phyloP scores from a whole-genome alignment of 768 basidiomycete species.

The Ramaria sp. region DNA sequence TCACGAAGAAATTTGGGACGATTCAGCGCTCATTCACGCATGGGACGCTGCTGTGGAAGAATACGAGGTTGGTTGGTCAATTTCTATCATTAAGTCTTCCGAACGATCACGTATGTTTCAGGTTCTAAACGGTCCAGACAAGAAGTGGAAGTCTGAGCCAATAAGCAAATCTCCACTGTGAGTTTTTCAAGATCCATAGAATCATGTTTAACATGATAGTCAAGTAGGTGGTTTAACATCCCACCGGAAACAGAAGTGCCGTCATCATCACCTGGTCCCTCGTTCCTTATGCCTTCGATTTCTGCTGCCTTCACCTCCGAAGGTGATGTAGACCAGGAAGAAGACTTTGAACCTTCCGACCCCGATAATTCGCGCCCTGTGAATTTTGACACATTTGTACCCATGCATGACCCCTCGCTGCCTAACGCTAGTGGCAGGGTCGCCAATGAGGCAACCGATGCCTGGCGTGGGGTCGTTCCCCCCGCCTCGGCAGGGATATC shows the following conservation, averaged over 20 bases:
- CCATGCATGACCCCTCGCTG: conserved; percentile 57
- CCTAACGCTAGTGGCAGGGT: conserved; percentile 9
- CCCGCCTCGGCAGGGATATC: conserved; percentile 22
- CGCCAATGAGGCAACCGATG: neutral
- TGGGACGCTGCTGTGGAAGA: conserved; percentile 82
- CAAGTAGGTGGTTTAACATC: conserved; percentile 66
- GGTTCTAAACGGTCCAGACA: conserved; percentile 57
- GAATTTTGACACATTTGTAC: conserved; percentile 62
- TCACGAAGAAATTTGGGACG: conserved; percentile 77
- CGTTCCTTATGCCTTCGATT: conserved; percentile 2
- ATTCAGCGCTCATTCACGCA: conserved; percentile 70
- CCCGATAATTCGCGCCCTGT: conserved; percentile 45
- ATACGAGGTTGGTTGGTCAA: conserved; percentile 40
- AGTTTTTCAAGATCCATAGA: conserved; percentile 17
- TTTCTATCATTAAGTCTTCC: neutral
- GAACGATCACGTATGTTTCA: conserved; percentile 13
- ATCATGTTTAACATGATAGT: neutral
- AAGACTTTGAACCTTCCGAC: conserved; percentile 3
- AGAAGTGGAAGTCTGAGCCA: conserved; percentile 63
- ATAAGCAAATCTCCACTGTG: conserved; percentile 67
- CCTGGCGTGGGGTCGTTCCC: neutral
- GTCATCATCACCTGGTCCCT: neutral
- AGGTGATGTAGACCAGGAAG: conserved; percentile 1
- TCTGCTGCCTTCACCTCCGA: neutral
- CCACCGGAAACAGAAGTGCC: conserved; percentile 24